Conservation (phyloP, 495 filamentous ascomycete genomes). For the Penicillium bovifimosum region DNA sequence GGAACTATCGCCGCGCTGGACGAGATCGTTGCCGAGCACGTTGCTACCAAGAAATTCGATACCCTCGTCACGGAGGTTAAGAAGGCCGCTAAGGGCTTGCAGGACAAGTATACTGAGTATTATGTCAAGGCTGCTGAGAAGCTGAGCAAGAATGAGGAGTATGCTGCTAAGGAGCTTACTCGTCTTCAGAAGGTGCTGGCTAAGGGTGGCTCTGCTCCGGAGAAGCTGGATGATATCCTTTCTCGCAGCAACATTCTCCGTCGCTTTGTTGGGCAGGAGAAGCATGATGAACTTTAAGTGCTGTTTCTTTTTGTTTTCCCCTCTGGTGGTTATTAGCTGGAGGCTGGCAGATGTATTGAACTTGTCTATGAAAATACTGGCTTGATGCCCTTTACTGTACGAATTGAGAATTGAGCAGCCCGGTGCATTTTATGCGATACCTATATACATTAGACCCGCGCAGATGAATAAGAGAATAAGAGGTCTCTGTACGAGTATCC, state of each 20-base stretch:
- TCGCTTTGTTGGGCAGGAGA: slow-evolving; percentile 55
- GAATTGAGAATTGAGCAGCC: slow-evolving; percentile 9
- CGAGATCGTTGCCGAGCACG: slow-evolving; percentile 61
- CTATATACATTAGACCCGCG: slow-evolving; percentile 4
- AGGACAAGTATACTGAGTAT: slow-evolving; percentile 86
- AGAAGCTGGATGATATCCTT: slow-evolving; percentile 86
- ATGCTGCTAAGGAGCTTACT: slow-evolving; percentile 79
- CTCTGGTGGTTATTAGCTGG: neutral
- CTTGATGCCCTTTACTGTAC: slow-evolving; percentile 14
- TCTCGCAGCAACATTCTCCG: slow-evolving; percentile 83
- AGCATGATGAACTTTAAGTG: slow-evolving; percentile 62
- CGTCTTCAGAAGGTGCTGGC: slow-evolving; percentile 72
- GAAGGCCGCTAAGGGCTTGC: slow-evolving; percentile 60
- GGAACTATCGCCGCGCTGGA: slow-evolving; percentile 80
- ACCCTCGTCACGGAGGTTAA: slow-evolving; percentile 60
- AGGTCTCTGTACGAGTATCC: neutral
- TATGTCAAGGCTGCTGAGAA: slow-evolving; percentile 89
- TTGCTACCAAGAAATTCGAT: slow-evolving; percentile 46
- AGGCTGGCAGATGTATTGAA: neutral
- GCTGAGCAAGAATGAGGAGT: slow-evolving; percentile 66
- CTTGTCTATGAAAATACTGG: slow-evolving; percentile 5
- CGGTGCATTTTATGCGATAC: neutral
- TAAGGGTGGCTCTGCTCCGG: slow-evolving; percentile 78
- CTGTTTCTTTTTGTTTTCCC: neutral
- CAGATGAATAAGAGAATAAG: neutral